Evolutionary conservation across 805 yeast species (phyloP).

Genomic region (Komagataella phaffii): DNA sequence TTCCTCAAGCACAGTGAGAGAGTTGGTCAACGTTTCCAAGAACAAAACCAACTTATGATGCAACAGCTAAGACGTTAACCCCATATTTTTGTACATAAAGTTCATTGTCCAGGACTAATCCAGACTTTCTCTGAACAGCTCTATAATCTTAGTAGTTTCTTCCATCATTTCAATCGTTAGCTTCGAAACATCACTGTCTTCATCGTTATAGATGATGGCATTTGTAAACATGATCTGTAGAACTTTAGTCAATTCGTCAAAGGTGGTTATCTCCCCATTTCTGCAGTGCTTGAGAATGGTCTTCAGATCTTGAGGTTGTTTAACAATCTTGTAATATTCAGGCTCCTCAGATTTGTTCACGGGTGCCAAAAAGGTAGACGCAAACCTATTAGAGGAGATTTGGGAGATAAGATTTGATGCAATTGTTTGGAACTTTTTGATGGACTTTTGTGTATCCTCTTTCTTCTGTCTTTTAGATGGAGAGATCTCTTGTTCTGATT

Average conservation of each 20-base stretch:
- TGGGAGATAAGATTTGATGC: slow-evolving; percentile 51
- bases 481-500: background rate
- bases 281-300: slow-evolving; percentile 44
- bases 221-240: slow-evolving; percentile 71
- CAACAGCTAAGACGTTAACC: slow-evolving; percentile 40
- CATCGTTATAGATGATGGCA: slow-evolving; percentile 69
- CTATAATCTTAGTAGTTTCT: slow-evolving; percentile 44
- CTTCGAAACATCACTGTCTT: slow-evolving; percentile 43
- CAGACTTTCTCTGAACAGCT: slow-evolving; percentile 38
- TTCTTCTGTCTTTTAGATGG: background rate
- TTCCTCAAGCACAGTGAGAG: slow-evolving; percentile 97
- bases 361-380: slow-evolving; percentile 62
- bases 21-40: slow-evolving; percentile 98
- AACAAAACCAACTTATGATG: slow-evolving; percentile 71
- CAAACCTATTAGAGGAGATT: slow-evolving; percentile 56
- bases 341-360: slow-evolving; percentile 60
- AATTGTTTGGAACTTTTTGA: slow-evolving; percentile 45
- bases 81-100: background rate
- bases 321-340: slow-evolving; percentile 46
- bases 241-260: slow-evolving; percentile 48
- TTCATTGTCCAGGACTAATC: background rate
- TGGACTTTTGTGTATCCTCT: slow-evolving; percentile 7
- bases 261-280: slow-evolving; percentile 36
- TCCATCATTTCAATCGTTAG: slow-evolving; percentile 61
- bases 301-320: slow-evolving; percentile 56